phyloP scores from a whole-genome alignment of 805 yeast genomes.

The Teunomyces stri region DNA sequence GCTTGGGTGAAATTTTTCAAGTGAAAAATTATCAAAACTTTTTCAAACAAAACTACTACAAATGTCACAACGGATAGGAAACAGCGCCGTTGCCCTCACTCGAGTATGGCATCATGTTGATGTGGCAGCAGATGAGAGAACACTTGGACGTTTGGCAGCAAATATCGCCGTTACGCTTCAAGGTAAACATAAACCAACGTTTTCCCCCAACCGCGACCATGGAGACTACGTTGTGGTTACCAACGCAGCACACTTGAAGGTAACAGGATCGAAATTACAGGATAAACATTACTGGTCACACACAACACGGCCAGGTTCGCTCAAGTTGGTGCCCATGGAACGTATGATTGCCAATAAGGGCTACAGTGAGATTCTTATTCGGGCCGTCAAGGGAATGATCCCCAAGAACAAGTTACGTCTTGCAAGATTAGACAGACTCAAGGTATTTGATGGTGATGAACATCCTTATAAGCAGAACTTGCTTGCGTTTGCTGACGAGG shows the following conservation, averaged over 20 bases:
- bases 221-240: conserved; percentile 98
- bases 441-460: conserved; percentile 82
- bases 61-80: conserved; percentile 50
- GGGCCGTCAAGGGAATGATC: conserved; percentile 94
- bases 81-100: conserved; percentile 71
- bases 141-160: conserved; percentile 90
- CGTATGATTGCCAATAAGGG: conserved; percentile 76
- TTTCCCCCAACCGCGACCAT: conserved; percentile 67
- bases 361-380: conserved; percentile 75
- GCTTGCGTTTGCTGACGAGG: conserved; percentile 82
- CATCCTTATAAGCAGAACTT: conserved; percentile 84
- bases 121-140: conserved; percentile 75
- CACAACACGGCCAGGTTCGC: conserved; percentile 84
- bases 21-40: conserved; percentile 1
- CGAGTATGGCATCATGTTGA: conserved; percentile 96
- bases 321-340: conserved; percentile 79
- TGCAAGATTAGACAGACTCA: conserved; percentile 76
- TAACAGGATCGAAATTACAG: conserved; percentile 82
- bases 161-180: conserved; percentile 82
- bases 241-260: conserved; percentile 75
- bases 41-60: not conserved
- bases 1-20: not conserved
- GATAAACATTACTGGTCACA: conserved; percentile 88
- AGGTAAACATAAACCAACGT: conserved; percentile 97
- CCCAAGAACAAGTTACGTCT: conserved; percentile 87